A percentile compares a stretch with the other conserved stretches of the same genome.
Evolutionary conservation across 164 flowering plant species (phyloP).

Genomic region (Vitis amurensis): DNA sequence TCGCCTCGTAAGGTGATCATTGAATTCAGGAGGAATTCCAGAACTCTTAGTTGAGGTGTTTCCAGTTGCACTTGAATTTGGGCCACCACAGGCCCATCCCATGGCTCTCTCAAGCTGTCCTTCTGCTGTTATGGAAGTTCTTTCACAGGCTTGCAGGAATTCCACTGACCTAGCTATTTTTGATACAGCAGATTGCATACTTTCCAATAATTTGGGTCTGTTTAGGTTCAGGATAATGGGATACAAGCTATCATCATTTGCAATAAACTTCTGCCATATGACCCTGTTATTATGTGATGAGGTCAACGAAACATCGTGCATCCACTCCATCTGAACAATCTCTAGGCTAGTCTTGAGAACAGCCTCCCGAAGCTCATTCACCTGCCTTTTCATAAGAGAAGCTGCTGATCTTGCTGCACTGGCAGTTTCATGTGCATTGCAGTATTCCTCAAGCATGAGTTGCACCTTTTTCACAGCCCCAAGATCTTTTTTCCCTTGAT

Average conservation of each 20-base stretch:
- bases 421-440: slow-evolving; percentile 89
- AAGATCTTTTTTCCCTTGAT: slow-evolving; percentile 47
- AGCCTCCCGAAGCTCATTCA: slow-evolving; percentile 67
- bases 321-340: slow-evolving; percentile 90
- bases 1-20: slow-evolving; percentile 74
- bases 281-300: slow-evolving; percentile 46
- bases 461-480: slow-evolving; percentile 61
- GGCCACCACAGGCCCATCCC: slow-evolving; percentile 98
- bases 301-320: slow-evolving; percentile 48
- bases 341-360: slow-evolving; percentile 67
- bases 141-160: slow-evolving; percentile 73
- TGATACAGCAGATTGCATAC: slow-evolving; percentile 59
- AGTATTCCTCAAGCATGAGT: slow-evolving; percentile 84
- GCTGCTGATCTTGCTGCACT: slow-evolving; percentile 87
- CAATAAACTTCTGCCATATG: slow-evolving; percentile 47
- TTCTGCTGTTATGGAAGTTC: slow-evolving; percentile 73
- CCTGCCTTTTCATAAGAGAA: slow-evolving; percentile 66
- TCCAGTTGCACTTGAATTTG: slow-evolving; percentile 51
- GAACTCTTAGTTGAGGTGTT: slow-evolving; percentile 54
- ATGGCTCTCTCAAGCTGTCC: slow-evolving; percentile 98
- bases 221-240: slow-evolving; percentile 53
- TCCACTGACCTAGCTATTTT: slow-evolving; percentile 65
- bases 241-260: slow-evolving; percentile 46
- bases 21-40: slow-evolving; percentile 89
- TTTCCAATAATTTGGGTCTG: slow-evolving; percentile 72